Evolutionary conservation across 2,329 filamentous ascomycete genomes (phyloP).

Genomic region (Ascochyta lentis): DNA sequence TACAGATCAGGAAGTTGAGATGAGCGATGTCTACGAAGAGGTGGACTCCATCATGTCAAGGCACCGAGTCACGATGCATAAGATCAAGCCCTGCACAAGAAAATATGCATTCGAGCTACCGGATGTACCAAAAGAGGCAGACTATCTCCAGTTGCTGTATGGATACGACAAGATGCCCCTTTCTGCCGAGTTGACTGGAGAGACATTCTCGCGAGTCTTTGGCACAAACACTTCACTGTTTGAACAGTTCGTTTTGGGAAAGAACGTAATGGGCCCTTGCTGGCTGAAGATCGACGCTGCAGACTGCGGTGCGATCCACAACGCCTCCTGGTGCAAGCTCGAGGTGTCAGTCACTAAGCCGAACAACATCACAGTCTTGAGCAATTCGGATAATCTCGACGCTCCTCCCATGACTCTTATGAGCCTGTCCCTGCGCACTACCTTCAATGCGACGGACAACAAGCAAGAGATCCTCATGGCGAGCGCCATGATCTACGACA

Average conservation of each 20-base stretch:
- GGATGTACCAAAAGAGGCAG: conserved; percentile 82
- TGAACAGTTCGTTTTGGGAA: conserved; percentile 98
- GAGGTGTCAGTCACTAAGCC: conserved; percentile 85
- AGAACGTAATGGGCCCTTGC: conserved; percentile 98
- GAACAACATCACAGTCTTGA: conserved; percentile 73
- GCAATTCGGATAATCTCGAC: conserved; percentile 80
- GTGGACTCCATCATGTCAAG: conserved; percentile 87
- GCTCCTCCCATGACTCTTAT: conserved; percentile 91
- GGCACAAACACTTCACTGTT: conserved; percentile 93
- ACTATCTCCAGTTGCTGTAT: conserved; percentile 96
- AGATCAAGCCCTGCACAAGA: conserved; percentile 86
- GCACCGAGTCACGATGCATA: conserved; percentile 85
- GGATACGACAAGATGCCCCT: conserved; percentile 84
- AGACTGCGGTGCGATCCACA: conserved; percentile 83
- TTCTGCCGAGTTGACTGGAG: conserved; percentile 73
- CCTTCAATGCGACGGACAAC: conserved; percentile 89
- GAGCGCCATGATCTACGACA: conserved; percentile 91
- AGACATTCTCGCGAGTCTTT: conserved; percentile 94
- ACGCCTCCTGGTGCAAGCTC: conserved; percentile 95
- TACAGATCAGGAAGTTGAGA: conserved; percentile 79
- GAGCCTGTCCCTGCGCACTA: conserved; percentile 88
- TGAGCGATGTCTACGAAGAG: conserved; percentile 89
- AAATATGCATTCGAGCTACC: conserved; percentile 96
- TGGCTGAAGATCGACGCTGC: conserved; percentile 92
- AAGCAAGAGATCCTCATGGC: conserved; percentile 95